phyloP scores from a whole-genome alignment of 2,329 filamentous ascomycete genomes.

The Dothiorella sarmentorum region DNA sequence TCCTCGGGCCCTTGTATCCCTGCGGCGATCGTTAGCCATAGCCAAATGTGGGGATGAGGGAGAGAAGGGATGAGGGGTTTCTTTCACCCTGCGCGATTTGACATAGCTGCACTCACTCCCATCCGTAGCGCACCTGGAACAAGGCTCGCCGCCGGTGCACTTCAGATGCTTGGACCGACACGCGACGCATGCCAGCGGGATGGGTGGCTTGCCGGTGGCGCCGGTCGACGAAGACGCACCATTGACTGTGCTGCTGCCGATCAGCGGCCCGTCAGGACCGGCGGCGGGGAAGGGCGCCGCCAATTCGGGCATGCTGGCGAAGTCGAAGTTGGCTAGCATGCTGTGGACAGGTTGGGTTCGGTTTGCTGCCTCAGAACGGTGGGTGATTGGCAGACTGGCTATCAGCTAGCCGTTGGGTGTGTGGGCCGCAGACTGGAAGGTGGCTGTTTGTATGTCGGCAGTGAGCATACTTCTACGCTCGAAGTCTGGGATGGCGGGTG shows the following conservation, averaged over 20 bases:
- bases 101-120: slow-evolving; percentile 46
- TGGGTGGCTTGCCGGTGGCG: slow-evolving; percentile 24
- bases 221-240: background rate
- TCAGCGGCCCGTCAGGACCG: background rate
- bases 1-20: slow-evolving; percentile 16
- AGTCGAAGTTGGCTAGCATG: slow-evolving; percentile 5
- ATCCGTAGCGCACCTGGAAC: slow-evolving; percentile 47
- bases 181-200: slow-evolving; percentile 48
- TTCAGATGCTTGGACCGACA: slow-evolving; percentile 53
- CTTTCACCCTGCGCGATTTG: slow-evolving; percentile 45
- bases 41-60: background rate
- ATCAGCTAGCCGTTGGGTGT: background rate
- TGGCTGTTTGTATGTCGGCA: background rate
- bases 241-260: background rate
- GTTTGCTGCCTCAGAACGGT: too few species aligned
- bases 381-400: too few species aligned
- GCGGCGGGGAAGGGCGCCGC: background rate
- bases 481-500: background rate
- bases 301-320: background rate
- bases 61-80: background rate
- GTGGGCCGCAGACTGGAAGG: background rate
- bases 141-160: slow-evolving; percentile 50
- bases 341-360: too few species aligned
- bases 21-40: slow-evolving; percentile 6
- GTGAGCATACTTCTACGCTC: background rate